Base-by-base conservation (phyloP, 2,329 filamentous ascomycete genomes). In the Xylaria sp. region DNA sequence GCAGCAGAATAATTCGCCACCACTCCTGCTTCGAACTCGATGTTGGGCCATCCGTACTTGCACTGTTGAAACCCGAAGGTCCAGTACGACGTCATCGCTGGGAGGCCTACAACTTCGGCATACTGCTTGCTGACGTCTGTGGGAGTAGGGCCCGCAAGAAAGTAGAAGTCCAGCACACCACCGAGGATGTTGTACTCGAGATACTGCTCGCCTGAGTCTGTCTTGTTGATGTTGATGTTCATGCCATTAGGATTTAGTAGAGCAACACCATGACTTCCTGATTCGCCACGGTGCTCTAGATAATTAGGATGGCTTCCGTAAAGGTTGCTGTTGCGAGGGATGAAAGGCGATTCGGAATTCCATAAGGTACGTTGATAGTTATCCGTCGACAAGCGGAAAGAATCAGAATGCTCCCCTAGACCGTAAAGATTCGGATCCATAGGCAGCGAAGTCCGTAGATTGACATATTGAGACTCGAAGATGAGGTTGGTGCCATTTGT, bases 131-230 rank as follows among this genome's bases (percentile, higher is more conserved):
- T 82, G 1, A 86, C 84, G 39, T 84, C 83, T 48, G 83, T 80
- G 1, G 85, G 85, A 5, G 79, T 84, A 0, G 84, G 82, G 2
- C 85, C 85, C 44, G 83, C 81, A 34, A 87, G 73, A 73, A 87
- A 87, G 72, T 87, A 87, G 58, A 88, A 83, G 75, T 92, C 90
- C 2, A 92, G 75, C 46, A 91, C 82, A 4, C 90, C 90, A 13
- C 90, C 90, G 3, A 92, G 81, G 3, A 86, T 85, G 73, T 92
- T 91, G 80, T 92, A 92, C 77, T 92, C 89, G 3, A 92, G 83
- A 68, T 88, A 90, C 72, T 91, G 86, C n/a, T 84, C 83, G 20
- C 84, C 81, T 41, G 82, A 80, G 13, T 70, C 68, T 20, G 74
- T 76, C 62, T 71, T 74, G 51, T 75, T 70, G 52, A 75, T 72